Evolutionary conservation across 2,329 filamentous ascomycete genomes (phyloP).

Genomic region (Xylariomycetidae sp.): DNA sequence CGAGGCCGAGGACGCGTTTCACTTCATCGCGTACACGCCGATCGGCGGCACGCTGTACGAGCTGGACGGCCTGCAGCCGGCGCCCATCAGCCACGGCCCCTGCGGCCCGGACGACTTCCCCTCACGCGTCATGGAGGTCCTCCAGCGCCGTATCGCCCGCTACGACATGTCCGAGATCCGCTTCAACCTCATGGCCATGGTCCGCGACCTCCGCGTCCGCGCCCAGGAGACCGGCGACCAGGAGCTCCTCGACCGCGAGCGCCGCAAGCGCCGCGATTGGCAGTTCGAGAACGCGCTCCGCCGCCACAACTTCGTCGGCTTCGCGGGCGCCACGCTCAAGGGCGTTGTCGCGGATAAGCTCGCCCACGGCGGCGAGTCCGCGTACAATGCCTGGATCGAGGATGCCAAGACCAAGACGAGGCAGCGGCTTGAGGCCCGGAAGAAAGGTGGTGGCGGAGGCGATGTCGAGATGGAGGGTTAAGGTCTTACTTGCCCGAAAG

Average conservation of each 20-base stretch:
- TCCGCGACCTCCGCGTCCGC: conserved; percentile 70
- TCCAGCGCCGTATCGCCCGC: conserved; percentile 74
- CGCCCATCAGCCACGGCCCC: conserved; percentile 80
- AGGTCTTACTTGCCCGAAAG: conserved; percentile 2
- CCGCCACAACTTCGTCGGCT: conserved; percentile 93
- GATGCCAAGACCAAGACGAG: conserved; percentile 56
- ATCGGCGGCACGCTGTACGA: conserved; percentile 81
- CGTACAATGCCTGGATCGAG: conserved; percentile 68
- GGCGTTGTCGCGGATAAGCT: conserved; percentile 74
- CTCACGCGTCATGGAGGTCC: conserved; percentile 73
- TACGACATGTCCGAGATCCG: conserved; percentile 86
- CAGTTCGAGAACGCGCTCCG: conserved; percentile 90
- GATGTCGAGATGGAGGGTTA: conserved; percentile 36
- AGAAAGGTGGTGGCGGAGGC: conserved; percentile 29
- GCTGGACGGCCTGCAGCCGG: conserved; percentile 87
- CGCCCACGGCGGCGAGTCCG: conserved; percentile 44
- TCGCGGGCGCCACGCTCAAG: conserved; percentile 85
- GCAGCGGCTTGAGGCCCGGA: conserved; percentile 32
- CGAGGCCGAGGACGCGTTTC: conserved; percentile 86
- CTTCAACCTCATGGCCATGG: conserved; percentile 94
- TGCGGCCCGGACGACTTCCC: conserved; percentile 64
- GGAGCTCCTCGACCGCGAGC: conserved; percentile 72
- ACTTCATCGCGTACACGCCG: conserved; percentile 93
- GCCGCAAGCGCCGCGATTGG: conserved; percentile 81
- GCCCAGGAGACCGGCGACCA: conserved; percentile 77